These are phyloP conservation scores for Adansonia rubrostipa DNA, from an alignment of 441 rosid genomes.

Conservation along the genomic window DNA sequence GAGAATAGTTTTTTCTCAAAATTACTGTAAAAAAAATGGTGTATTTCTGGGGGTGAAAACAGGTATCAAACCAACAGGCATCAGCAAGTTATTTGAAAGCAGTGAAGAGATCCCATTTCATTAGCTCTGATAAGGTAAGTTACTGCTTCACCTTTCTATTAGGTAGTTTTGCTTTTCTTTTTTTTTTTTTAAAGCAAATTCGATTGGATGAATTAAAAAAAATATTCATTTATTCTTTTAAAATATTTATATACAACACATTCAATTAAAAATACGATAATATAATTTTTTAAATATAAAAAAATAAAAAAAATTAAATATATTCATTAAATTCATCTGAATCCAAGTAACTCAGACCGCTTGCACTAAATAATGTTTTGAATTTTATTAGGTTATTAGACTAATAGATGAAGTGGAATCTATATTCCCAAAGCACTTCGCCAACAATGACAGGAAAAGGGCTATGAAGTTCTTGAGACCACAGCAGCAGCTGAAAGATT, in stretches of 20 bases:
- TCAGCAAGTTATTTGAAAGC: slow-evolving; percentile 75
- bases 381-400: slow-evolving; percentile 61
- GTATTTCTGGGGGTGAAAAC: slow-evolving; percentile 10
- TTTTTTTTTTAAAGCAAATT: too few species aligned
- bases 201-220: neutral
- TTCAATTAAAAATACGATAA: too few species aligned
- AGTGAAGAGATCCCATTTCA: slow-evolving; percentile 89
- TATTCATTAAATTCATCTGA: too few species aligned
- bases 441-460: slow-evolving; percentile 89
- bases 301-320: too few species aligned
- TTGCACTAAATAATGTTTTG: neutral
- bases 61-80: slow-evolving; percentile 79
- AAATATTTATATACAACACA: too few species aligned
- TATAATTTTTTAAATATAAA: too few species aligned
- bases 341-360: too few species aligned
- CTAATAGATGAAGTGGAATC: slow-evolving; percentile 99
- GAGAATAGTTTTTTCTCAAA: neutral
- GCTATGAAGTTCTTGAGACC: slow-evolving; percentile 98
- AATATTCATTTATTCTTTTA: neutral
- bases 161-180: neutral
- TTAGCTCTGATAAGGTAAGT: slow-evolving; percentile 90
- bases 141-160: neutral
- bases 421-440: slow-evolving; percentile 89
- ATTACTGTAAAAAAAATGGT: neutral
- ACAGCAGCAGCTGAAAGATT: slow-evolving; percentile 68